Conservation (phyloP, 2,329 filamentous ascomycete species). For the Paecilomyces sp. region DNA sequence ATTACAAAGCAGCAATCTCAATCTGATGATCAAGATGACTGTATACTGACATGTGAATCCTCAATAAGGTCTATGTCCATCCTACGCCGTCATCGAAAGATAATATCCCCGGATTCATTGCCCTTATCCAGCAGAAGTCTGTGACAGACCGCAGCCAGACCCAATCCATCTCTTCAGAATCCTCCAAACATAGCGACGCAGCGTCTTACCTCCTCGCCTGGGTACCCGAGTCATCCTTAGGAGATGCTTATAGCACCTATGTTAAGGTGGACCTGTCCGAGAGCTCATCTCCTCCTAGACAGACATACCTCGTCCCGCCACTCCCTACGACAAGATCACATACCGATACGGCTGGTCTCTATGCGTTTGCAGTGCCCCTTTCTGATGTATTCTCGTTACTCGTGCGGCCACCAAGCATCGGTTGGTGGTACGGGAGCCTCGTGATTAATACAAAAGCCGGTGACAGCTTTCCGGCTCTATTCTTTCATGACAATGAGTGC, state of each 20-base stretch:
- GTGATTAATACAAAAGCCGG: conserved; percentile 88
- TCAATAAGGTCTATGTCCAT: conserved; percentile 78
- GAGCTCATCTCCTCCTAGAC: conserved; percentile 69
- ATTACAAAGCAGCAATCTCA: not conserved
- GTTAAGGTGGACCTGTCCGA: conserved; percentile 91
- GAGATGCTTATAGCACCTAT: conserved; percentile 80
- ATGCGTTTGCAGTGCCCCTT: conserved; percentile 86
- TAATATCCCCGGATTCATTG: conserved; percentile 91
- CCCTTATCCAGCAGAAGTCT: conserved; percentile 82
- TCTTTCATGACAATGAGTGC: conserved; percentile 97
- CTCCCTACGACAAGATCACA: conserved; percentile 79
- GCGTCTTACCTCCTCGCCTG: conserved; percentile 82
- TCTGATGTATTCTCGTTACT: conserved; percentile 85
- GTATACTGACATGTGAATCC: conserved; percentile 4
- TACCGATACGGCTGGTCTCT: conserved; percentile 63
- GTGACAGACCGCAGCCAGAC: conserved; percentile 20
- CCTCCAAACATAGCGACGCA: conserved; percentile 41
- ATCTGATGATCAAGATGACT: not conserved
- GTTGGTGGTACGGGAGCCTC: conserved; percentile 97
- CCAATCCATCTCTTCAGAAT: conserved; percentile 34
- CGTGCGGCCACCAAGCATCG: conserved; percentile 82
- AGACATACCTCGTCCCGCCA: conserved; percentile 84
- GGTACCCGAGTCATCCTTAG: conserved; percentile 83
- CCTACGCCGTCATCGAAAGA: conserved; percentile 89
- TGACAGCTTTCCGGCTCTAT: conserved; percentile 89